Conservation (phyloP, 2,329 filamentous ascomycete genomes). For the Elsinoe perseae region DNA sequence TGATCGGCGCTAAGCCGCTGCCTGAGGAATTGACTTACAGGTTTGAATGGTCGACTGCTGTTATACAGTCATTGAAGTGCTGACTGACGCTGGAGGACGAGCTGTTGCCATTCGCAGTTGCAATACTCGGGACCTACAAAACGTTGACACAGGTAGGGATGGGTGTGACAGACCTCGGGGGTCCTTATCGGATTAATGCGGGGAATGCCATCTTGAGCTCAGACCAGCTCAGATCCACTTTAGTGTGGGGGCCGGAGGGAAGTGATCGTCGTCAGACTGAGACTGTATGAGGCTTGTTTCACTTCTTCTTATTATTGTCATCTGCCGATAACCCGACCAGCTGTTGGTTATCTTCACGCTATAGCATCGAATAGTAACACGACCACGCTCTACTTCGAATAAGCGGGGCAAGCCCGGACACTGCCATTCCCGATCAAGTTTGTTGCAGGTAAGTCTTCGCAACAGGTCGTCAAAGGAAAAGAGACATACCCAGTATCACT, state of each 20-base stretch:
- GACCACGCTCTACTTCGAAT: too few relatives aligned
- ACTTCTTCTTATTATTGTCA: too few relatives aligned
- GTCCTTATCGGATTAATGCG: slow-evolving; percentile 11
- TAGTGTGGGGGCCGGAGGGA: not conserved
- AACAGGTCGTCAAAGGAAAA: too few relatives aligned
- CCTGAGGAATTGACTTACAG: not conserved
- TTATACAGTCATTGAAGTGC: not conserved
- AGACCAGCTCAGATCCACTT: slow-evolving; percentile 2
- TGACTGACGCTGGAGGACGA: not conserved
- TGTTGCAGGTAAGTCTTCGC: too few relatives aligned
- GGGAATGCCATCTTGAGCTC: not conserved
- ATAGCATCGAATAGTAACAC: too few relatives aligned
- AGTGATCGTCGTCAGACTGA: not conserved
- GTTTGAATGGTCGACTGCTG: not conserved
- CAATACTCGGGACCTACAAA: not conserved
- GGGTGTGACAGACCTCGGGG: not conserved
- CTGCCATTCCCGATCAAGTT: too few relatives aligned
- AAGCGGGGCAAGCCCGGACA: not conserved
- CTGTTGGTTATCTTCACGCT: too few relatives aligned
- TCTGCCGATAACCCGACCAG: too few relatives aligned
- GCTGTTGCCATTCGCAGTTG: not conserved
- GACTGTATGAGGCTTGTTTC: not conserved
- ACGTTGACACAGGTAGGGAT: not conserved
- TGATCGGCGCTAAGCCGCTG: not conserved
- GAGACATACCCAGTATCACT: too few relatives aligned